Conservation (phyloP, 495 filamentous ascomycete genomes). For the Aeminium ludgeri region DNA sequence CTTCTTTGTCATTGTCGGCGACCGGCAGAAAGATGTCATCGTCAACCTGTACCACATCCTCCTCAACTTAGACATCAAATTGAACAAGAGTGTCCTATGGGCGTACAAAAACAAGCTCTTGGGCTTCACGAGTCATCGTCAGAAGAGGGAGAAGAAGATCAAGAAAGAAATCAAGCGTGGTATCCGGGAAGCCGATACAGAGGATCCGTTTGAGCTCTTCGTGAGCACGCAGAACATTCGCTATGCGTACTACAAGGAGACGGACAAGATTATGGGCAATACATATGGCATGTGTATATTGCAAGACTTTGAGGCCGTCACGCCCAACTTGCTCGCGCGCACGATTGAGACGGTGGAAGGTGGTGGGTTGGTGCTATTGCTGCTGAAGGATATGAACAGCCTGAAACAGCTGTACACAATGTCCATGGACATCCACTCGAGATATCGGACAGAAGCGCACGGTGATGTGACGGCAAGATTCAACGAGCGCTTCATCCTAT, state of each 20-base stretch:
- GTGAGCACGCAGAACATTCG: slow-evolving; percentile 91
- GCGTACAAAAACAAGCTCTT: slow-evolving; percentile 98
- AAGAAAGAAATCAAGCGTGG: slow-evolving; percentile 96
- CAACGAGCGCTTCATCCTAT: slow-evolving; percentile 95
- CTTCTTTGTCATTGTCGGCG: slow-evolving; percentile 94
- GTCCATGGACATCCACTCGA: slow-evolving; percentile 93
- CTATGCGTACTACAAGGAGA: slow-evolving; percentile 99
- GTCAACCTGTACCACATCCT: slow-evolving; percentile 90
- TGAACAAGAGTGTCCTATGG: slow-evolving; percentile 96
- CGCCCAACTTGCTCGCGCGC: slow-evolving; percentile 82
- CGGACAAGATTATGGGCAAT: slow-evolving; percentile 97
- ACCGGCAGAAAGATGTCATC: slow-evolving; percentile 92
- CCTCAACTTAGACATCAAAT: slow-evolving; percentile 72
- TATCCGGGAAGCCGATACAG: slow-evolving; percentile 81
- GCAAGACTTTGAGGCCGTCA: slow-evolving; percentile 96
- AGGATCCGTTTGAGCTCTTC: slow-evolving; percentile 97
- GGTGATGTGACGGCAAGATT: slow-evolving; percentile 90
- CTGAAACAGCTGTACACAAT: slow-evolving; percentile 94
- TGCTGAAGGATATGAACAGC: slow-evolving; percentile 92
- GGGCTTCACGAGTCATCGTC: slow-evolving; percentile 84
- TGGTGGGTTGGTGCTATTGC: slow-evolving; percentile 74
- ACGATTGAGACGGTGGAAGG: slow-evolving; percentile 98
- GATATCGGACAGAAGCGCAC: slow-evolving; percentile 93
- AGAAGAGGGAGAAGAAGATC: slow-evolving; percentile 95
- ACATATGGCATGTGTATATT: slow-evolving; percentile 98